Evolutionary conservation across 345 rosid species (phyloP).

Genomic region (Populus nigra): DNA sequence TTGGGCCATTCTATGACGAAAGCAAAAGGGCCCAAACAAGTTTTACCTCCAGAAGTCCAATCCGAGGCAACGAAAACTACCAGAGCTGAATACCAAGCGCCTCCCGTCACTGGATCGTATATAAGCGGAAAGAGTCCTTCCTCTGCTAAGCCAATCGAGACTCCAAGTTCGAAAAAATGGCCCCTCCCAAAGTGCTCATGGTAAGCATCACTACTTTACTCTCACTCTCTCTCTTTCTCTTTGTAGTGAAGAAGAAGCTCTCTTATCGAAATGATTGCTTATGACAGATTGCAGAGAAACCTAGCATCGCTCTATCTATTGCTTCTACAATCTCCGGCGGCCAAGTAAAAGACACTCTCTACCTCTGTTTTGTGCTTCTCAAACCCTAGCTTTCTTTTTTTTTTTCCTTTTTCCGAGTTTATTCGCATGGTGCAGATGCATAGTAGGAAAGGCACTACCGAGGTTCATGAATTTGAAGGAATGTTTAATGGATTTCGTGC

Average conservation of each 20-base stretch:
- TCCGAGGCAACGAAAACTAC: background rate
- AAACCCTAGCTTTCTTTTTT: background rate
- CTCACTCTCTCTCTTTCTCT: too few relatives aligned
- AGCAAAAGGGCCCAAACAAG: too few relatives aligned
- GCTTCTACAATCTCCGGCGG: conserved; percentile 80
- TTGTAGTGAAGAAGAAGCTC: too few relatives aligned
- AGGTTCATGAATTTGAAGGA: conserved; percentile 84
- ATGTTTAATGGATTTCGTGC: conserved; percentile 57
- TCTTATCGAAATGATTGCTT: too few relatives aligned
- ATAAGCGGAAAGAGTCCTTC: background rate
- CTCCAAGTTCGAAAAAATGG: background rate
- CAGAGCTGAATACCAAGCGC: background rate
- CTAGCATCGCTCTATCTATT: conserved; percentile 85
- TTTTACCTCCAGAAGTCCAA: background rate
- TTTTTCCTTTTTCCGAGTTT: background rate
- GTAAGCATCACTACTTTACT: background rate
- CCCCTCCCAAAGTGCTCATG: conserved; percentile 14
- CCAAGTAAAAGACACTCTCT: conserved; percentile 38
- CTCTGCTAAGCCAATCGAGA: background rate
- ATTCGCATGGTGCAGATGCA: conserved; percentile 48
- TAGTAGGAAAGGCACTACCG: conserved; percentile 75
- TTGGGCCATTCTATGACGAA: background rate
- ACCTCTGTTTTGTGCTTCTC: background rate
- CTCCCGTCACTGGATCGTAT: background rate
- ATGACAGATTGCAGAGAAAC: conserved; percentile 91